Base-by-base conservation (phyloP, 352 stramenopile genomes). In the Pythium apleroticum region DNA sequence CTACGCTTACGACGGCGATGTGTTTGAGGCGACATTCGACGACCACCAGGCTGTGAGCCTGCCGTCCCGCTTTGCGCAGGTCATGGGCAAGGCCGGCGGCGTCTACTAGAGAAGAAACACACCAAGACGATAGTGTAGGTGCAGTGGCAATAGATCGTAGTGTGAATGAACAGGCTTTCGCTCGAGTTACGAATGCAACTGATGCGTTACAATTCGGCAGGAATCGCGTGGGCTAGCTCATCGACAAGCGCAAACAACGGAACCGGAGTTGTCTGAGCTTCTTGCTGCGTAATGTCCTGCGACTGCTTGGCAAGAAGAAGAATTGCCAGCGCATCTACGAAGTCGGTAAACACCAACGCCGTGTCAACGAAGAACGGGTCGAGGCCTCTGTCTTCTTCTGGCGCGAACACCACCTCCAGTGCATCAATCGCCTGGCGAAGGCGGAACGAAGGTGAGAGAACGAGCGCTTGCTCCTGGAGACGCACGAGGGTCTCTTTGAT, bases 1-100 rank as follows among this genome's bases (percentile, higher is more conserved):
- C 35, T 95, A 95, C 68, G 69, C 81, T 28, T 91, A 81, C 65
- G 75, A 86, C 48, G 80, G 75, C 28, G 66, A 79, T 31, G 82
- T 95, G 52, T 95, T 90, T 52, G 86, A 95, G 73, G 86, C 81
- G 22, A 93, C 86, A 12, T 95, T 93, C 52, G 78, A 86, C 39
- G 86, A 95, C 62, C 61, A 85, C 14, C 82, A 93, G 63, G 76
- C 68, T 10, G 84, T 95, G 12, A 75, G 74, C 53, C 73, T 95
- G 66, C 86, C 86, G 43, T 93, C 86, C 24, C 76, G 80, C 19
- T 89, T 84, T 31, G 86, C 86, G 9, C 82, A 88, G 46, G 64
- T 60, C 49, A 95, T 95, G 86, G 86, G 86, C 6, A 58, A 75
- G 1, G 74, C 78, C 12, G 85, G 82, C n/a, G 69, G 72, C 48